Base-by-base conservation (phyloP, 2,329 filamentous ascomycete species). In the Fusarium neocosmosporiellum region DNA sequence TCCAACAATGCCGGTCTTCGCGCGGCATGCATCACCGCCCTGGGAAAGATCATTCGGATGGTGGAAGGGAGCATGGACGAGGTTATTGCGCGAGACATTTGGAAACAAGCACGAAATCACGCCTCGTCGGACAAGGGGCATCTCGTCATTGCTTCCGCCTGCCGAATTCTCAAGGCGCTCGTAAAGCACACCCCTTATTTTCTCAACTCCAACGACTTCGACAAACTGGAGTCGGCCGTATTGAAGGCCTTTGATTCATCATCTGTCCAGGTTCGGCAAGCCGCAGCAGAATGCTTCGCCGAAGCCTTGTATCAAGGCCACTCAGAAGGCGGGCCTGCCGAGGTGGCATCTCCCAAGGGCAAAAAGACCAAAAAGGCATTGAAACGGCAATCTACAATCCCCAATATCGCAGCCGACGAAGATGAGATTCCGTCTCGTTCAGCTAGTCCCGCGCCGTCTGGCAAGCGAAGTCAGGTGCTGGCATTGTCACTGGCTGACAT, bases 181-280 rank as follows among this genome's bases (percentile, higher is more conserved):
- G 84, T 93, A 24, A 91, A 89, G 65, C 85, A 89, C 69, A 98
- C 95, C 0, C 83, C 88, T 0, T 97, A 94, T 80, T 98, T 98
- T 79, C 92, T 95, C 78, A 97, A 97, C 78, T 90, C 92, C 16
- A 92, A 88, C 80, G 96, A 99, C 79, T 98, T 97, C 78, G 96
- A 99, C 75, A 94, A 93, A 80, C 83, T 98, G 22, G 95, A 96
- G 81, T 89, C 89, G 36, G 90, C 92, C 7, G 85, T 97, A 18
- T 96, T 95, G 88, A 98, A 97, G 82, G 89, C 92, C 1, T 92
- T 97, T 67, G 96, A 99, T 75, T 95, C 92, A 37, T 83, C 90
- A 2, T 93, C 92, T 57, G 84, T 91, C 1, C 88, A 91, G 31
- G 94, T 97, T 59, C 90, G 96, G 68, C 93, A 96, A 81, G 94